A percentile compares a stretch with the other conserved stretches of the same genome.
phyloP scores from a whole-genome alignment of 1,139 yeast genomes.

The Kodamaea ohmeri region DNA sequence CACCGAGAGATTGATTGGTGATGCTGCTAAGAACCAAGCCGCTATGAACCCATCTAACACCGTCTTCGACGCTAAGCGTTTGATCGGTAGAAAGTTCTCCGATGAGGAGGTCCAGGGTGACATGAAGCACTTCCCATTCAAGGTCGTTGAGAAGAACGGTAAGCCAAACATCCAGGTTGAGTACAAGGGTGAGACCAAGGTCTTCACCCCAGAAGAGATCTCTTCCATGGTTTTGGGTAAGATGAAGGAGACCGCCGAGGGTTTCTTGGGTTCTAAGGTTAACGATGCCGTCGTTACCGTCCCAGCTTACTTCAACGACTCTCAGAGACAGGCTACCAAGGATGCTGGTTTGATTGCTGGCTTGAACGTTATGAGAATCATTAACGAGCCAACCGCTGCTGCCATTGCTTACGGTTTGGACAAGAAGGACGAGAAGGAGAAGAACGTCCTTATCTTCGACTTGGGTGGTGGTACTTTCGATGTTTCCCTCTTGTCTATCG shows the following conservation, averaged over 20 bases:
- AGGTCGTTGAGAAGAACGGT: constrained; percentile 53
- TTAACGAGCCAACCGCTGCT: constrained; percentile 63
- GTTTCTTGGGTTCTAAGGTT: constrained; percentile 57
- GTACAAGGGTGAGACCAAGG: constrained; percentile 63
- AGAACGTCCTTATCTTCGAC: constrained; percentile 88
- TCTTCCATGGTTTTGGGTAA: constrained; percentile 64
- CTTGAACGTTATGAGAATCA: constrained; percentile 56
- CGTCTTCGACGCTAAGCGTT: constrained; percentile 66
- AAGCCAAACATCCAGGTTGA: constrained; percentile 63
- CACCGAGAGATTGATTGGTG: constrained; percentile 66
- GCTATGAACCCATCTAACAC: constrained; percentile 68
- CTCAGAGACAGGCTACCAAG: constrained; percentile 63
- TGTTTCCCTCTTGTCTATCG: constrained; percentile 88
- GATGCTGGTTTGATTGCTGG: constrained; percentile 65
- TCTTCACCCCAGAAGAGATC: constrained; percentile 64
- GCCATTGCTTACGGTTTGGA: constrained; percentile 65
- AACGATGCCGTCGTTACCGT: constrained; percentile 77
- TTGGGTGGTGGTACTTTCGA: constrained; percentile 99
- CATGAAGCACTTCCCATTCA: constrained; percentile 64
- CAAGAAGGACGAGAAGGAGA: constrained; percentile 66
- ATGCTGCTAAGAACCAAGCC: constrained; percentile 71
- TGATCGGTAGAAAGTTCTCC: constrained; percentile 62
- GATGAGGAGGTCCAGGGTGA: constrained; percentile 59
- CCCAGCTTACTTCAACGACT: constrained; percentile 61
- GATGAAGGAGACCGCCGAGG: constrained; percentile 69